Evolutionary conservation across 176 grass and related monocot genomes (phyloP).

Genomic region (Ensete glaucum): DNA sequence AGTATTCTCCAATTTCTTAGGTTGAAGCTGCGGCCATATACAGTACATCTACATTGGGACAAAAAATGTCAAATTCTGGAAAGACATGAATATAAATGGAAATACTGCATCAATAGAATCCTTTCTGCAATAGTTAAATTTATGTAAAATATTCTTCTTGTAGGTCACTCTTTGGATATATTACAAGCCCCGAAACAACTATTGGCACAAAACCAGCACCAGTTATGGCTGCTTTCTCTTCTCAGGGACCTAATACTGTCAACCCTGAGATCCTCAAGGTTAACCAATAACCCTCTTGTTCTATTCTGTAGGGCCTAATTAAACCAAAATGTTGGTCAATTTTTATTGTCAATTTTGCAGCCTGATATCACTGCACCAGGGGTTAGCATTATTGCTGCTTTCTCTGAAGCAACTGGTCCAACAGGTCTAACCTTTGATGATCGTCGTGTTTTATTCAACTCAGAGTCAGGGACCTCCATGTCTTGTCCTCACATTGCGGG

Average conservation of each 20-base stretch:
- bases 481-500: slow-evolving; percentile 84
- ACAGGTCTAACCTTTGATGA: slow-evolving; percentile 56
- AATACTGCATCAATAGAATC: too few species aligned
- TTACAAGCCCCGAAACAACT: slow-evolving; percentile 42
- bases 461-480: slow-evolving; percentile 93
- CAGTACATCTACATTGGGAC: too few species aligned
- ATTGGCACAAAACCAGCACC: slow-evolving; percentile 68
- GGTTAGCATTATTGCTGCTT: slow-evolving; percentile 73
- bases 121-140: background rate
- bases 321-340: background rate
- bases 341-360: slow-evolving; percentile 15
- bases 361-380: slow-evolving; percentile 96
- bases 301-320: background rate
- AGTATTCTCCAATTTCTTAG: too few species aligned
- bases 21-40: too few species aligned
- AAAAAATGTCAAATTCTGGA: too few species aligned
- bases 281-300: background rate
- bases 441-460: slow-evolving; percentile 75
- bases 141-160: background rate
- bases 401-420: slow-evolving; percentile 40
- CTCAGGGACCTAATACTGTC: slow-evolving; percentile 61
- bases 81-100: too few species aligned
- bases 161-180: slow-evolving; percentile 41
- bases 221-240: slow-evolving; percentile 91
- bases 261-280: slow-evolving; percentile 91